Evolutionary conservation across 2,329 filamentous ascomycete genomes (phyloP), one percentile per base, ranked within the genome.

Genomic region (Bipolaris cookei): DNA sequence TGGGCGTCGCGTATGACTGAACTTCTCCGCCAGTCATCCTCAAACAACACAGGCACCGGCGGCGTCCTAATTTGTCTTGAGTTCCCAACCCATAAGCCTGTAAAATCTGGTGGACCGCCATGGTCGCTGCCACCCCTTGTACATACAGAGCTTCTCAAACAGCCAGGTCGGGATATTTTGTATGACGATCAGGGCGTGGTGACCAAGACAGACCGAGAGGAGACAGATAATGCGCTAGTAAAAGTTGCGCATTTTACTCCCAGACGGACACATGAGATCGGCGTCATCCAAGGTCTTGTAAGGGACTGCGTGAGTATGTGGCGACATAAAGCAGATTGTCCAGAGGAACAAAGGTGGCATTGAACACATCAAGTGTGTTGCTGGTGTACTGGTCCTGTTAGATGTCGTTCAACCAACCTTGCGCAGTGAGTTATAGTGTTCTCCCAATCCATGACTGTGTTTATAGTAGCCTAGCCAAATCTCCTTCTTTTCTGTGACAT

Each of bases 401-500:
- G n/a, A 14, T 30, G 48, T 11, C 42, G 25, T 51, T 75, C 70
- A 76, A 54, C 61, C 58, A 21, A 50, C 58, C 54, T 75, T 81
- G 41, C 80, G 71, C 73, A 99, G 78, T 51, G 93, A 96, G 75
- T 99, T 99, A 78, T 99, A 99, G 79, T 99, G 95, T 80, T 98
- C 95, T 11, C 95, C 95, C 47, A 99, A 80, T 1, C 94, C 94
- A 76, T 96, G 98, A 46, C 91, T 91, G 79, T 97, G 92, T 68
- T 90, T 85, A 77, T 98, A 98, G 77, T 98, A 99, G 34, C 92
- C 94, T 76, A 99, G 76, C 94, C 95, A 98, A 48, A 96, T 83
- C 64, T 85, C 86, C 66, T 84, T 84, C 64, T 79, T 81, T 8
- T 69, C 70, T 51, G 76, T 74, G 3, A 77, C 72, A 25, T 48